phyloP scores from a whole-genome alignment of 345 rosid genomes.

The Lagerstroemia speciosa region DNA sequence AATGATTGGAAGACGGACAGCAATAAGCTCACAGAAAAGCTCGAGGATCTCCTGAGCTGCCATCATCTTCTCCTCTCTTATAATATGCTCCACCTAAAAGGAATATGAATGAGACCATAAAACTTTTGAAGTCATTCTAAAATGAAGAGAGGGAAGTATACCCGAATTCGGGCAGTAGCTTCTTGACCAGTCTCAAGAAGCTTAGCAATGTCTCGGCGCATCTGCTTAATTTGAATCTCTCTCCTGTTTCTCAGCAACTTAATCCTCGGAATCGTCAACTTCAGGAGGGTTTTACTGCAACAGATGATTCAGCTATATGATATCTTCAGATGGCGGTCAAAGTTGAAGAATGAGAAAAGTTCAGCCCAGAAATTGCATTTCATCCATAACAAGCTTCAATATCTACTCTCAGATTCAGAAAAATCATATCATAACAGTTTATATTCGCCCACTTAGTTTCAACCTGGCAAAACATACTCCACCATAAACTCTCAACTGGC shows the following conservation, averaged over 20 bases:
- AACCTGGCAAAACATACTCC: background rate
- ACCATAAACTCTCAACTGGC: background rate
- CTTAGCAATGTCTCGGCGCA: slow-evolving; percentile 91
- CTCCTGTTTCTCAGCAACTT: slow-evolving; percentile 86
- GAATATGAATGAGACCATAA: background rate
- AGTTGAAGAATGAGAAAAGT: background rate
- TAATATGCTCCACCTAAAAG: slow-evolving; percentile 82
- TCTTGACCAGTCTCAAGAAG: slow-evolving; percentile 98
- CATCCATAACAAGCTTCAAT: too few species aligned
- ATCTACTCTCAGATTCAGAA: background rate
- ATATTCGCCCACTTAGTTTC: background rate
- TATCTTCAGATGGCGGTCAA: background rate
- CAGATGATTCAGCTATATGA: background rate
- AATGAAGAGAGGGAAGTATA: slow-evolving; percentile 10
- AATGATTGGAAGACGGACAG: slow-evolving; percentile 88
- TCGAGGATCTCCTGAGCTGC: slow-evolving; percentile 96
- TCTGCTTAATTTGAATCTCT: slow-evolving; percentile 79
- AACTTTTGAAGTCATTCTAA: background rate
- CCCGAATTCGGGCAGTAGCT: slow-evolving; percentile 97
- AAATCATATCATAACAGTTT: background rate
- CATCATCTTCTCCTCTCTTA: slow-evolving; percentile 97
- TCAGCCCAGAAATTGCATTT: background rate
- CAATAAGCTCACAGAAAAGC: slow-evolving; percentile 73
- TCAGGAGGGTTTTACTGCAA: slow-evolving; percentile 79
- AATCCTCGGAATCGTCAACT: slow-evolving; percentile 71